Base-by-base conservation (phyloP, 805 yeast genomes). In the Starmerella davenportii region DNA sequence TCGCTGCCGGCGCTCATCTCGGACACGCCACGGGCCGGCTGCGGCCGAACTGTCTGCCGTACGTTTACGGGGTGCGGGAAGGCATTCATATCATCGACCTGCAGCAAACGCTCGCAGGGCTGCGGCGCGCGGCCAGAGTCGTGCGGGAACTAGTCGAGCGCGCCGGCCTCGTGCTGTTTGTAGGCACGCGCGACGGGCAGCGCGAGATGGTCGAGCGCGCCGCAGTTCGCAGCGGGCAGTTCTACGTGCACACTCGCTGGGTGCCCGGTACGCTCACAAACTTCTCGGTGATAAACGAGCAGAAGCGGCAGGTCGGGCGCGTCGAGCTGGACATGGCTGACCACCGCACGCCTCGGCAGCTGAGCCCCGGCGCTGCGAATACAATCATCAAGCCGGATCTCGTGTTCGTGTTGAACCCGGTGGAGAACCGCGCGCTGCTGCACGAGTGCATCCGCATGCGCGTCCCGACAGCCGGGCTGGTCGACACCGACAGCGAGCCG, bases 401-500 rank as follows among this genome's bases (percentile, higher is more conserved):
- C 51, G 74, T 85, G 34, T 79, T 90, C 21, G 59, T 85, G 38
- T 65, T 90, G 58, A 87, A 87, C 59, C 95, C 95, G 16, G 72
- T 74, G 23, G 94, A 84, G 54, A 80, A 81, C 63, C 66, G 80
- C 51, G 76, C 74, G 50, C 76, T 85, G 37, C 61, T 90, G 37
- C 66, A 66, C 37, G 98, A 90, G 60, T 90, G 95, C 45, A 69
- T 72, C 49, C 72, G 73, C 52, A 66, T 76, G 43, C 70, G 93
- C 56, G 71, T 90, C 24, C 98, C 98, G 42, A 84, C 95, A 1
- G 74, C 90, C 50, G 96, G 95, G 21, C 69, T 90, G 41, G 74
- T 90, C 45, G 98, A 90, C 60, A 85, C 96, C 18, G 87, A 90
- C 59, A 74, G 79, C 56, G 95, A 90, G 55, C 93, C 95, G 7